phyloP scores from a whole-genome alignment of 1,139 yeast species.

The Pichia sp. region DNA sequence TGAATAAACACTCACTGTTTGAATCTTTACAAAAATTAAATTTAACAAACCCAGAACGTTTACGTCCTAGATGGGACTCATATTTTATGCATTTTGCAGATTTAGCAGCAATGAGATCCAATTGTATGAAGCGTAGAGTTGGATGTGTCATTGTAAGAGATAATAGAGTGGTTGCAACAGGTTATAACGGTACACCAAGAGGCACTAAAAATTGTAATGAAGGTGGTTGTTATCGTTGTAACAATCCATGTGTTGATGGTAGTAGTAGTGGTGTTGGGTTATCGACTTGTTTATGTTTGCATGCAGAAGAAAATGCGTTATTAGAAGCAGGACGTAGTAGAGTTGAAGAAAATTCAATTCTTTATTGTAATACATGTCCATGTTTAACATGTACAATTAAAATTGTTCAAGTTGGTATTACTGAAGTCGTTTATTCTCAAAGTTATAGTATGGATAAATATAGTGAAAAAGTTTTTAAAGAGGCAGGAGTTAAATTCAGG shows the following conservation, averaged over 20 bases:
- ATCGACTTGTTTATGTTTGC: slow-evolving; percentile 84
- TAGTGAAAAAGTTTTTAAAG: slow-evolving; percentile 62
- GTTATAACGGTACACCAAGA: slow-evolving; percentile 95
- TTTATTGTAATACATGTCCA: slow-evolving; percentile 96
- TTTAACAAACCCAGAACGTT: slow-evolving; percentile 51
- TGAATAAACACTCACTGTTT: slow-evolving; percentile 27
- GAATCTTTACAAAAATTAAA: slow-evolving; percentile 43
- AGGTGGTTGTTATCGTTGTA: slow-evolving; percentile 92
- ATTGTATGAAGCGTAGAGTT: slow-evolving; percentile 95
- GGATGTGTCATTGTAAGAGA: slow-evolving; percentile 93
- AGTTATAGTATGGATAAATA: slow-evolving; percentile 84
- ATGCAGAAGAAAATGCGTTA: slow-evolving; percentile 95
- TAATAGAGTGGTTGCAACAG: slow-evolving; percentile 85
- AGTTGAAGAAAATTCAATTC: slow-evolving; percentile 52
- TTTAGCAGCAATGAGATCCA: slow-evolving; percentile 84
- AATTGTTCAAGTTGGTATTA: slow-evolving; percentile 87
- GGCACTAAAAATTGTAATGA: slow-evolving; percentile 83
- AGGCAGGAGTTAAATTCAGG: slow-evolving; percentile 68
- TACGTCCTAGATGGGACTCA: slow-evolving; percentile 94
- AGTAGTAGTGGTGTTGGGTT: slow-evolving; percentile 58
- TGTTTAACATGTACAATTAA: slow-evolving; percentile 93
- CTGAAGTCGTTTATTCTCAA: slow-evolving; percentile 90
- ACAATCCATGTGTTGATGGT: slow-evolving; percentile 42
- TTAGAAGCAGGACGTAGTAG: slow-evolving; percentile 92
- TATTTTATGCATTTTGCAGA: slow-evolving; percentile 92